Percentiles rank a stretch among this genome's conserved stretches.
These are phyloP conservation scores for Tylopilus plumbeoviolaceoides DNA, from an alignment of 768 basidiomycete species.

Conservation along the genomic window DNA sequence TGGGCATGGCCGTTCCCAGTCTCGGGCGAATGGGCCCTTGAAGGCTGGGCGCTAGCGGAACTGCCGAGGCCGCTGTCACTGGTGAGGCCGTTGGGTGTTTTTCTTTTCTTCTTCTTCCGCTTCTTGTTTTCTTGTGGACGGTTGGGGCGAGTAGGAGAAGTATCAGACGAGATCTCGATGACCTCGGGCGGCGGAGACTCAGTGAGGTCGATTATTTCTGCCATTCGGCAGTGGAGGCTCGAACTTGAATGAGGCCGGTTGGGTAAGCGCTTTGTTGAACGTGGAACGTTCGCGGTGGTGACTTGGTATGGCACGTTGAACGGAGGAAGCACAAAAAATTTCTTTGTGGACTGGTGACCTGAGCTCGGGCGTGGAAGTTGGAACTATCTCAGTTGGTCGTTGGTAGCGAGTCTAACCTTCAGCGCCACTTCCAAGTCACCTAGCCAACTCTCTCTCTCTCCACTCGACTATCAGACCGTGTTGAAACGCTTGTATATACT, in stretches of 20 bases:
- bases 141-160: constrained; percentile 1
- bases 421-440: too few species aligned
- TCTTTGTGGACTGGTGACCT: too few species aligned
- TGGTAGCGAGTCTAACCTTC: too few species aligned
- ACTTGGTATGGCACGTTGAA: too few species aligned
- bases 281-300: too few species aligned
- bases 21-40: constrained; percentile 19
- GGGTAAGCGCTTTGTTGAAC: too few species aligned
- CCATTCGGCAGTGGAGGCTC: constrained; percentile 8
- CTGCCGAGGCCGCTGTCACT: constrained; percentile 8
- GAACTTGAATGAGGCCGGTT: too few species aligned
- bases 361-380: too few species aligned
- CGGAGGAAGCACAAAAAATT: too few species aligned
- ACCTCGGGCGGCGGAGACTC: constrained; percentile 25
- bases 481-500: neutral
- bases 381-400: too few species aligned
- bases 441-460: too few species aligned
- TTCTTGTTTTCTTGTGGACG: constrained; percentile 17
- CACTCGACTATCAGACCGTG: too few species aligned
- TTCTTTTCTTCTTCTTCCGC: constrained; percentile 28
- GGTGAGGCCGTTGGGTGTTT: constrained; percentile 15
- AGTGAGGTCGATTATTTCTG: constrained; percentile 34
- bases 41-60: constrained; percentile 14
- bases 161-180: constrained; percentile 31
- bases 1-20: constrained; percentile 1